Base-by-base conservation (phyloP, 352 stramenopile species). In the Pythium utonaiense region DNA sequence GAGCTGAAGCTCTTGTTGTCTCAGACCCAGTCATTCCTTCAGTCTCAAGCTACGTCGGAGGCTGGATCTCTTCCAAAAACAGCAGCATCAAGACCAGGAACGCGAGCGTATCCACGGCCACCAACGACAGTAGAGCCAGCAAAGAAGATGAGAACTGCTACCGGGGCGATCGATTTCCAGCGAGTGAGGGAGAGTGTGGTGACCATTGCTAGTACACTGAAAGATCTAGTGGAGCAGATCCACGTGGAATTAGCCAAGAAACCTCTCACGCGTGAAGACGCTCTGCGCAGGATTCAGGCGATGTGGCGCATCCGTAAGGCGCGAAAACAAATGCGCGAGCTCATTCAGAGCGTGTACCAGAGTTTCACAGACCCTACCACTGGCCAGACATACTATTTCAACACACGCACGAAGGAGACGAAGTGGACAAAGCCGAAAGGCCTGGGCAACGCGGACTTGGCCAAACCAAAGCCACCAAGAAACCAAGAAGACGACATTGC, bases 331-430 rank as follows among this genome's bases (percentile, higher is more conserved):
- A 68, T 93, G 16, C 77, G 78, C 38, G 65, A 69, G 33, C 64
- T 93, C 4, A 55, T 90, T 5, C 74, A 62, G 21, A 81, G 75
- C 12, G 71, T 90, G 24, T 94, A 88, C 50, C 40, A 80, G 28
- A 76, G 62, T 24, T 79, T 84, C 30, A 63, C 82, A 53, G 82
- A 94, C 59, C 78, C 80, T 3, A 45, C 51, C 8, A 90, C 80
- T 3, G 80, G 80, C 8, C 34, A 80, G 58, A 84, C 71, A 30
- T 93, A 92, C 60, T 94, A 92, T 70, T 88, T 86, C 73, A 94
- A 94, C 76, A 83, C 68, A 6, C 69, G 70, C 19, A 92, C 82
- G 2, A 75, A 88, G 53, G 62, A 73, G 24, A 81, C 79, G 10
- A 80, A 86, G 59, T 94, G 84, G 84, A 74, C 60, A 5, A 89